Evolutionary conservation across 345 rosid species (phyloP).

Genomic region (Viola odorata): DNA sequence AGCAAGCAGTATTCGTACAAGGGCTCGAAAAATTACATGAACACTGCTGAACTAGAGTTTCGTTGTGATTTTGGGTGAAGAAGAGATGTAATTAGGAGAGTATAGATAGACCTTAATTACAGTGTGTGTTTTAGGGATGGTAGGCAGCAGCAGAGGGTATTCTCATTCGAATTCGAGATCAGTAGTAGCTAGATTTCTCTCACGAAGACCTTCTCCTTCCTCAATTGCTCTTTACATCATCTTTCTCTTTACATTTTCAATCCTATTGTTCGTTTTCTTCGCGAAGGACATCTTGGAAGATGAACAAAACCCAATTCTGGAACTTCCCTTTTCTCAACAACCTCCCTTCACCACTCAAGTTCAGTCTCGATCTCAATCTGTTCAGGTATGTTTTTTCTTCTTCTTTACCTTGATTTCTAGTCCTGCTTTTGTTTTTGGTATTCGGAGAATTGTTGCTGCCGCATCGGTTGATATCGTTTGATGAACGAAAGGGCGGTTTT

Average conservation of each 20-base stretch:
- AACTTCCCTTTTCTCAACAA: conserved; percentile 2
- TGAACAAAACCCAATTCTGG: conserved; percentile 13
- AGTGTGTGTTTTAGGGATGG: conserved; percentile 13
- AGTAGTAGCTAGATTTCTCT: conserved; percentile 19
- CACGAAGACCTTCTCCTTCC: conserved; percentile 18
- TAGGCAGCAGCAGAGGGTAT: conserved; percentile 15
- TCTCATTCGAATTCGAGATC: conserved; percentile 13
- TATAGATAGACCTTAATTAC: no score
- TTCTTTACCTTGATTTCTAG: neutral
- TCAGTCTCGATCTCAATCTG: conserved; percentile 3
- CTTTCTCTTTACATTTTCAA: conserved; percentile 31
- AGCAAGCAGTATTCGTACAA: no score
- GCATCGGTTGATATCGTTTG: no score
- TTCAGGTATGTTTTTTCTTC: conserved; percentile 17
- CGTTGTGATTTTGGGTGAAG: neutral
- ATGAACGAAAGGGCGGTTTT: neutral
- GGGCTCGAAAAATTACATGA: neutral
- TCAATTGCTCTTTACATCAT: conserved; percentile 22
- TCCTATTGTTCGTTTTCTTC: conserved; percentile 23
- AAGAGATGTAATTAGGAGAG: no score
- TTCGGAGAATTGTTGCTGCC: no score
- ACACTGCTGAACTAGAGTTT: neutral
- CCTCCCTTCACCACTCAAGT: neutral
- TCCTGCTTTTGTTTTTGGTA: no score
- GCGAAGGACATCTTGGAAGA: conserved; percentile 32